phyloP scores from a whole-genome alignment of 371 early-diverging fungal genomes.

The Mucor plumbeus region DNA sequence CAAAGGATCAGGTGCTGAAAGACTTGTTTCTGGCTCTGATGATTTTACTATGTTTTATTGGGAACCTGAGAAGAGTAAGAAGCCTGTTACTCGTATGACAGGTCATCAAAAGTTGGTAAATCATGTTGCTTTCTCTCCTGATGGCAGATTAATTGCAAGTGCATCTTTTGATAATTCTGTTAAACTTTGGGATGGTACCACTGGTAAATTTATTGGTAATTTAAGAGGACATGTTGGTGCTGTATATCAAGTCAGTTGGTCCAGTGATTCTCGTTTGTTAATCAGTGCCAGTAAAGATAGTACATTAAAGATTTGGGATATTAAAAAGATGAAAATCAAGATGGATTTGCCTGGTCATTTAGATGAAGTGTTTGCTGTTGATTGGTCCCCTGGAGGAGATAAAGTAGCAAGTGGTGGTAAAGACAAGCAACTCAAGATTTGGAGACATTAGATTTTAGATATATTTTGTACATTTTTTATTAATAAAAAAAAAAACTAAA shows the following conservation, averaged over 20 bases:
- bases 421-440: conserved; percentile 88
- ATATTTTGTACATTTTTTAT: conserved; percentile 17
- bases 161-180: conserved; percentile 98
- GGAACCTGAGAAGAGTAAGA: conserved; percentile 85
- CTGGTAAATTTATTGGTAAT: conserved; percentile 92
- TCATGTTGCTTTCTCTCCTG: conserved; percentile 92
- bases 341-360: conserved; percentile 94
- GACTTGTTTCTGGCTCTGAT: conserved; percentile 93
- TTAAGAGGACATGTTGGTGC: conserved; percentile 94
- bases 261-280: conserved; percentile 90
- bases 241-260: conserved; percentile 95
- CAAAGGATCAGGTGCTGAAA: conserved; percentile 73
- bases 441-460: conserved; percentile 50
- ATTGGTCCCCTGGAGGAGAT: conserved; percentile 94
- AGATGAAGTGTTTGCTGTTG: conserved; percentile 94
- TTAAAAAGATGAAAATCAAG: conserved; percentile 86
- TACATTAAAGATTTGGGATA: conserved; percentile 93
- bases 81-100: conserved; percentile 88
- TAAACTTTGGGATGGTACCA: conserved; percentile 95
- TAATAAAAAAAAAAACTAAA: conserved; percentile 9
- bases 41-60: conserved; percentile 97
- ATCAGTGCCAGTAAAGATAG: conserved; percentile 92
- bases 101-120: conserved; percentile 96
- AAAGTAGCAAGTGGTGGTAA: conserved; percentile 93
- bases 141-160: conserved; percentile 90